Evolutionary conservation across 306 rosid genomes (phyloP), one percentile per base, ranked within the genome.

Genomic region (Mimosa pudica): DNA sequence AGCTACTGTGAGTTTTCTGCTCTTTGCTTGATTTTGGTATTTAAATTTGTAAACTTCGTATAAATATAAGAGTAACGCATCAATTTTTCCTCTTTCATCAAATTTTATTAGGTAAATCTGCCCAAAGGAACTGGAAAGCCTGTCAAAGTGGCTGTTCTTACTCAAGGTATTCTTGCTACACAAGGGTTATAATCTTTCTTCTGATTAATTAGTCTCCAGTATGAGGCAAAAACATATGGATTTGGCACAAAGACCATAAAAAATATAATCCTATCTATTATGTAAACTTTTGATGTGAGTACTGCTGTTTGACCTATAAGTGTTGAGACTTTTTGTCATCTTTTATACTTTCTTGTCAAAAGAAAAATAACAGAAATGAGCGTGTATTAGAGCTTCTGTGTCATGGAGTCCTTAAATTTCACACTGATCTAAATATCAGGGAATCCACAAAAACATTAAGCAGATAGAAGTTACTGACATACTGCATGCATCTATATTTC

Each of bases 101-200:
- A 24, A 17, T 52, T 75, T 72, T 77, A 30, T 76, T 74, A 95
- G 99, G 99, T 95, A 70, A 95, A 55, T 88, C 89, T 95, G 57
- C 97, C 98, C 42, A 93, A 91, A 89, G 98, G 98, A 87, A 95
- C 96, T 48, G 98, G 98, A 77, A 91, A 91, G 71, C 87, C 96
- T 9, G 86, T 93, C 75, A 95, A 83, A 79, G 94, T 95, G 70
- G 98, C 98, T 38, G 98, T 95, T 85, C 98, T 95, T 83, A 89
- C 98, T 83, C 98, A 95, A 93, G 98, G 98, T 92, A 77, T 41
- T 65, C 81, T 24, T 55, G 73, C 70, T 84, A 83, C 81, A 70
- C 76, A 13, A 62, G 70, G 36, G 10, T 71, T n/a, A 17, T 61
- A 24, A 24, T 49, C 80, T 51, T 49, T 57, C 71, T 69, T 83